Base-by-base conservation (phyloP, 495 filamentous ascomycete genomes). In the Letharia columbiana region DNA sequence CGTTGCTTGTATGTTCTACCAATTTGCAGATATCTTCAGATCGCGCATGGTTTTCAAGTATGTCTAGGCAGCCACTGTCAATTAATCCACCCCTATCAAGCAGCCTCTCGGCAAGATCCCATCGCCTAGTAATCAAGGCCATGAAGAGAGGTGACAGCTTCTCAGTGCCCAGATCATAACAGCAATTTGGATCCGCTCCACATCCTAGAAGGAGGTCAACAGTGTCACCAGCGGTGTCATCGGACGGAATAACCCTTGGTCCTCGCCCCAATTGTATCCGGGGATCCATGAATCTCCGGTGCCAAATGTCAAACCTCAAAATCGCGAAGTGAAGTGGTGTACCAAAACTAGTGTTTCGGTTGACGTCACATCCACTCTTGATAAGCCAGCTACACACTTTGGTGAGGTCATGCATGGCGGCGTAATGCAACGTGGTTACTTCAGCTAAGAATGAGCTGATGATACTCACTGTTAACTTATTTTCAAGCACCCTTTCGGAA, bases 251-350 rank as follows among this genome's bases (percentile, higher is more conserved):
- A 0, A 28, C 23, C 23, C n/a, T n/a, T 28, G 23, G 23, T 28
- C 1, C 23, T 28, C 23, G 23, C 0, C 1, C 1, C 23, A 28
- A 28, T 28, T 28, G 23, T 28, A 0, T 28, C 23, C n/a, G n/a
- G n/a, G n/a, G n/a, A n/a, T n/a, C n/a, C n/a, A n/a, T n/a, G n/a
- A 28, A 28, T 28, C 23, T 28, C 23, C 23, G 1, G 23, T 1
- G 1, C 23, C 23, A 37, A 9, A 9, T 9, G 1, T 63, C 31
- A 4, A 7, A 20, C 0, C 11, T 5, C 11, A 69, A 2, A 0
- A 71, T 41, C 10, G 65, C 70, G 31, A 65, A 71, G 33, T 65
- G 39, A 11, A 71, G 68, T 20, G 70, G 70, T 15, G 64, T 67
- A 15, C 70, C 70, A 10, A 71, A 56, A 5, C 7, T 17, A n/a